phyloP scores from a whole-genome alignment of 2,329 filamentous ascomycete genomes.

The Pyricularia grisea region DNA sequence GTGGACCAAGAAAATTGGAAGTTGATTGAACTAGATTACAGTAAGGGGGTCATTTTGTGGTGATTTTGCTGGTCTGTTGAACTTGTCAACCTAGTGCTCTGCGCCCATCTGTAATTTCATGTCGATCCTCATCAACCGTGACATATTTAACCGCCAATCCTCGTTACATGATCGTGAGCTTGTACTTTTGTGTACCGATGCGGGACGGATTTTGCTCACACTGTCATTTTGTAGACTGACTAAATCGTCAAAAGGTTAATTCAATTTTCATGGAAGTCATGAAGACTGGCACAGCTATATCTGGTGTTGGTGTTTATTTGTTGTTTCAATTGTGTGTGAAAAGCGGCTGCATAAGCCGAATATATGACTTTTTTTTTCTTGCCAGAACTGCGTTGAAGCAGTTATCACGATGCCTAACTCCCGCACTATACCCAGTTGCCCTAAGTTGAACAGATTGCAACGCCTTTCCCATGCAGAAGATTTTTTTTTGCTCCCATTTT shows the following conservation, averaged over 20 bases:
- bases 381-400: conserved; percentile 30
- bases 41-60: too few relatives aligned
- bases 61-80: too few relatives aligned
- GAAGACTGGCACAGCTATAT: background rate
- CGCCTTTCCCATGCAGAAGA: conserved; percentile 23
- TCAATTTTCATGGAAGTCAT: background rate
- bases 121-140: too few relatives aligned
- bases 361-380: background rate
- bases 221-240: background rate
- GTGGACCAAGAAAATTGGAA: too few relatives aligned
- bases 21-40: too few relatives aligned
- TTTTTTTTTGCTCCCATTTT: conserved; percentile 15
- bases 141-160: too few relatives aligned
- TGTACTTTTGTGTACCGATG: background rate
- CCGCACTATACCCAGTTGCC: conserved; percentile 12
- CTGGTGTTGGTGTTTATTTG: background rate
- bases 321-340: background rate
- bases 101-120: too few relatives aligned
- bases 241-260: background rate
- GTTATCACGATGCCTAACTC: conserved; percentile 18
- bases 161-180: background rate
- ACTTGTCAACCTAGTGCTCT: too few relatives aligned
- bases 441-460: conserved; percentile 21
- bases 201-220: background rate
- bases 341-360: background rate